Base-by-base conservation (phyloP, 768 basidiomycete genomes). In the Suillus discolor region DNA sequence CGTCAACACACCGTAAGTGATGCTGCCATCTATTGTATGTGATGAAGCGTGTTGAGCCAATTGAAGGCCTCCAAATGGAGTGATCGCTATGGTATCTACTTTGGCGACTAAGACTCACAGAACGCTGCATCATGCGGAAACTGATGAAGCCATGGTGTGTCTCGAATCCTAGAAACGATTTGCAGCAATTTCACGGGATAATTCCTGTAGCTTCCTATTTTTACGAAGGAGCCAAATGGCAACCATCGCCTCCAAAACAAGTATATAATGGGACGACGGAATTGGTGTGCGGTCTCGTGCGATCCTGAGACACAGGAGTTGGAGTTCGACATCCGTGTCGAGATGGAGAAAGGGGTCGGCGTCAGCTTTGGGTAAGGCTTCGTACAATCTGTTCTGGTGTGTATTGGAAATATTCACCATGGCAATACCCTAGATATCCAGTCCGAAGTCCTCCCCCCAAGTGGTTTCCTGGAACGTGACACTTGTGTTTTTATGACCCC, bases 1-100 rank as follows among this genome's bases (percentile, higher is more conserved):
- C 68, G 97, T 99, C 57, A 97, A 97, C 73, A 97, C 97, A 6
- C 96, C 97, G 91, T 90, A 73, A 73, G 91, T 81, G 12, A 9
- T 66, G 3, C 31, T 34, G 6, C 2, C 59, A 53, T 23, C 44
- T 63, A 36, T 23, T 23, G 64, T 42, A 66, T 42, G 23, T 34
- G 39, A 65, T 61, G 41, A 41, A 51, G 34, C 39, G 57, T 23
- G 4, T 36, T 28, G 57, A 41, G 34, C 34, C 62, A 55, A 63
- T 42, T 28, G 39, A 42, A 80, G 78, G 41, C 92, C 92, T 16
- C 93, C 94, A 0, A 77, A 80, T 62, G 84, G 81, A 3, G 94
- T 96, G 16, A 85, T 96, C 51, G 78, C 83, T 3, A 84, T 97
- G 86, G 94, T 97, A 15, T 87, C 87, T n/a, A 82, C 87, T 13